Evolutionary conservation across 768 basidiomycete species (phyloP).

Genomic region (Fistulinella prunicolor): DNA sequence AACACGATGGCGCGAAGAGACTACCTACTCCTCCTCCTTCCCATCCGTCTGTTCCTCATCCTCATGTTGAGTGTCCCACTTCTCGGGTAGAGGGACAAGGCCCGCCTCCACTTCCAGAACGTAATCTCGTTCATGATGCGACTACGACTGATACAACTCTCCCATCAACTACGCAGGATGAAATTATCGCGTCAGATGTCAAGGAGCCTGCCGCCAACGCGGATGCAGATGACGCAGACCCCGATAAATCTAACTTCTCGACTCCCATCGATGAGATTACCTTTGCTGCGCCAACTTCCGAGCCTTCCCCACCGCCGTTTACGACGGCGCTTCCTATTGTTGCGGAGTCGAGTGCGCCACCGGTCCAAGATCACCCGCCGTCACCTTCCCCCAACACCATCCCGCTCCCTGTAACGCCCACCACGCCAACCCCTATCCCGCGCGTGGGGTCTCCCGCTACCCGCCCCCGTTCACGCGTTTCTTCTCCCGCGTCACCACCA

Average conservation of each 20-base stretch:
- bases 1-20: conserved; percentile 23
- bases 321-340: conserved; percentile 2
- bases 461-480: conserved; percentile 34
- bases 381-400: conserved; percentile 21
- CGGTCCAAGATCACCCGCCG: conserved; percentile 3
- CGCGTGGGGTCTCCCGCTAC: conserved; percentile 19
- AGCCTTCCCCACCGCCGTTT: background rate
- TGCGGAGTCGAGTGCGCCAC: conserved; percentile 7
- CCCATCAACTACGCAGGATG: conserved; percentile 1
- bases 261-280: conserved; percentile 23
- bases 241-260: conserved; percentile 12
- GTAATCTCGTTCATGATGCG: conserved; percentile 39
- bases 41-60: conserved; percentile 24
- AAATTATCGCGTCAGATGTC: background rate
- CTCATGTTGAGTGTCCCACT: conserved; percentile 12
- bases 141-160: conserved; percentile 11
- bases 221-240: conserved; percentile 9
- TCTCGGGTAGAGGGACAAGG: too few species aligned
- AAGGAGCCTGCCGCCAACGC: conserved; percentile 1
- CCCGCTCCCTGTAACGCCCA: conserved; percentile 27
- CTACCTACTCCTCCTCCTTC: conserved; percentile 24
- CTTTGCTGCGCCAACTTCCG: conserved; percentile 14
- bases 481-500: conserved; percentile 28
- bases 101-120: conserved; percentile 54
- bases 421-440: conserved; percentile 24